Evolutionary conservation across 2,329 filamentous ascomycete species (phyloP), one percentile per base, ranked within the genome.

Genomic region (Catunica adiposa): DNA sequence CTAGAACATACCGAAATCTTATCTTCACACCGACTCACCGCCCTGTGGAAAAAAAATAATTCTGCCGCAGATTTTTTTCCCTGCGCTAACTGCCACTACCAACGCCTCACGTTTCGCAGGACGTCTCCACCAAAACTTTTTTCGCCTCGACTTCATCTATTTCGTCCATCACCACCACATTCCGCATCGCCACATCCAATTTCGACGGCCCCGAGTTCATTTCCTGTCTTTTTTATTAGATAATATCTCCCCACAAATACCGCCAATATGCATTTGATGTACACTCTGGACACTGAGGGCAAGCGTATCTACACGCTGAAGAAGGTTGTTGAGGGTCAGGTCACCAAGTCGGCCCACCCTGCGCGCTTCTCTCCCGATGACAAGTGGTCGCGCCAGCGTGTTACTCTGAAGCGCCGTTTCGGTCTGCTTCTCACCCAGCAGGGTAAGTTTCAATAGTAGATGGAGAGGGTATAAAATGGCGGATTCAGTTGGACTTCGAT

Each of bases 301-400:
- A 90, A 88, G 75, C 88, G 90, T 69, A 73, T 84, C 65, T 98
- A 97, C 78, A 97, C 92, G 51, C 81, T 97, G 62, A 90, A 96
- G 74, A 96, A 97, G 75, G 80, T 94, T 62, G 74, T 78, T 64
- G 76, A 82, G 63, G 84, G 85, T 66, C 80, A 89, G 67, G 87
- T 96, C 66, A 94, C 90, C 69, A 95, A 94, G 77, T 92, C 86
- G 55, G 92, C 92, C 56, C 90, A 97, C 73, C 90, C 92, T 50
- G 92, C 92, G 46, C 80, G 92, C 63, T 98, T 97, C 77, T 95
- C 88, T 50, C 92, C 92, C 61, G 92, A 98, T 72, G 92, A 98
- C 77, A 95, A 96, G 77, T 97, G 94, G 79, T 95, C 89, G 66
- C 86, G 88, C 67, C 90, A 97, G 73, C 82, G 92, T 63, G 89